Evolutionary conservation across 805 yeast genomes (phyloP), one percentile per base, ranked within the genome.

Genomic region (Myxozyma lipomycoides): DNA sequence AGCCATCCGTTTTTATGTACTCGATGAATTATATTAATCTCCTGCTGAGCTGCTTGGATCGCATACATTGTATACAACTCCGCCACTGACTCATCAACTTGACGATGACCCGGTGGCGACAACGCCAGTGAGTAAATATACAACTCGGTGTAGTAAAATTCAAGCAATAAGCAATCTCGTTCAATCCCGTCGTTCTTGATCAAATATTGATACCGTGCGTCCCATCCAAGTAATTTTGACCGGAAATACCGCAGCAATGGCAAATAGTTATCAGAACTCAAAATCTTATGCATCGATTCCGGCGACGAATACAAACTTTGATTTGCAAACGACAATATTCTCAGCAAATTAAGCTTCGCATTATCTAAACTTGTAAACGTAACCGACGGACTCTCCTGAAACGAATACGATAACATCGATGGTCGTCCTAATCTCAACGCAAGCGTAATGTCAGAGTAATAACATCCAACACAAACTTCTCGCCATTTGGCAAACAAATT

Each of bases 101-200:
- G 64, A 64, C 25, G 46, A 48, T 44, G 48, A 25, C 59, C 56
- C 36, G 76, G 79, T 51, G 81, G 75, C 47, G 72, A 72, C 38
- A 90, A 70, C 0, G 96, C 95, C 46, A 89, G 69, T 0, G 96
- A 89, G 64, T 81, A 90, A 25, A 89, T 80, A 65, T 89, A 91
- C 30, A 90, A 68, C 58, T 85, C 85, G 21, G 93, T 82, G 67
- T 91, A 90, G 64, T 86, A 81, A 69, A 78, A 89, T 64, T 90
- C 97, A 65, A 89, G 79, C 37, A 86, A 77, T 48, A 89, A 68
- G 1, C 88, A 77, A 63, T 88, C 95, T 43, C 77, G 69, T 56
- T 82, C 89, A 40, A 88, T 64, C 12, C 32, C 32, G 59, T 70
- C 64, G 55, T 63, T 58, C 47, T 67, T 64, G 19, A 88, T 66